phyloP scores from a whole-genome alignment of 2,329 filamentous ascomycete genomes.

The Aspergillus bombycis region DNA sequence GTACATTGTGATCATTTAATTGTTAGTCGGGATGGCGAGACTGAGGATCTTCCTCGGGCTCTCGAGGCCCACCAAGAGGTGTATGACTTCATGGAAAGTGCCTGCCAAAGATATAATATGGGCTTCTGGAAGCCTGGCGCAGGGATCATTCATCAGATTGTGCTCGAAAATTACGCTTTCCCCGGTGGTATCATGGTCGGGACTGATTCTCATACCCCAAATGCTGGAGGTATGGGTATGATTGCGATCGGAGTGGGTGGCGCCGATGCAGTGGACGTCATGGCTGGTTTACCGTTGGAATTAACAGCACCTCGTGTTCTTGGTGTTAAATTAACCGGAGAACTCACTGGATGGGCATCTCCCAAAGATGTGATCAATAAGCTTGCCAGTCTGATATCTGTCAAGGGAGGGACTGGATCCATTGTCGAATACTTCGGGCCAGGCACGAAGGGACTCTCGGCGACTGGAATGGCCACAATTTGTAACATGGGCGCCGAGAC shows the following conservation, averaged over 20 bases:
- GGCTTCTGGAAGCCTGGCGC: constrained; percentile 99
- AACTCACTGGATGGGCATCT: constrained; percentile 86
- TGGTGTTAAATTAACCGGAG: constrained; percentile 90
- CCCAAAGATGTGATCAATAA: constrained; percentile 99
- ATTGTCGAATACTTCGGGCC: constrained; percentile 66
- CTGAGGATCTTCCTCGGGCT: constrained; percentile 90
- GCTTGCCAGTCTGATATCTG: constrained; percentile 93
- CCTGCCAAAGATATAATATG: constrained; percentile 97
- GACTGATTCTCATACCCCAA: constrained; percentile 97
- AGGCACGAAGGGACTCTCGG: constrained; percentile 73
- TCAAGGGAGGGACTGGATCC: constrained; percentile 94
- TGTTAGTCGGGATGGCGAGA: constrained; percentile 90
- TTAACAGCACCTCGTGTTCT: constrained; percentile 97
- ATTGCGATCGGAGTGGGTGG: constrained; percentile 94
- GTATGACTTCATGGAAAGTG: constrained; percentile 91
- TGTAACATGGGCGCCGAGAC: constrained; percentile 70
- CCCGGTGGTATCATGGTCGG: constrained; percentile 97
- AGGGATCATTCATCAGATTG: constrained; percentile 98
- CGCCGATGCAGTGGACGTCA: constrained; percentile 97
- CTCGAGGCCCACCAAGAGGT: constrained; percentile 98
- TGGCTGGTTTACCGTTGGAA: constrained; percentile 97
- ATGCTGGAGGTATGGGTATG: constrained; percentile 95
- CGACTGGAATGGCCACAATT: constrained; percentile 87
- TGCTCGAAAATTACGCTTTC: constrained; percentile 99
- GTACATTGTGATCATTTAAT: constrained; percentile 99